Conservation (phyloP, 1,284 basidiomycete species). For the Malassezia cuniculi region DNA sequence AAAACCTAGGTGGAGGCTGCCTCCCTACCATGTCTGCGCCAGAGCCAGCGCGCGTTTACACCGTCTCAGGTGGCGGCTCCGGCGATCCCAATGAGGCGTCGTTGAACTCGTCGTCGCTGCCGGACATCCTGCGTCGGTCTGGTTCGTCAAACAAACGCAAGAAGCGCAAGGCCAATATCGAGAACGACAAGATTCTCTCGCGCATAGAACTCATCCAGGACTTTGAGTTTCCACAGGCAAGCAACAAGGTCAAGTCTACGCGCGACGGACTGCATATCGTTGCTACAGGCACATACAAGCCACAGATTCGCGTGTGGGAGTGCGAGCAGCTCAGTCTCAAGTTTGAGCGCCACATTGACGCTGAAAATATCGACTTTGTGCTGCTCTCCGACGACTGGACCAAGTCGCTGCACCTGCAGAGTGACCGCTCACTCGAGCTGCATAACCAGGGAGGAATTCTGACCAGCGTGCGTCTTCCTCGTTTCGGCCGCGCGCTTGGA, state of each 20-base stretch:
- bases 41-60: slow-evolving; percentile 39
- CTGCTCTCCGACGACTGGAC: slow-evolving; percentile 98
- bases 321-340: slow-evolving; percentile 82
- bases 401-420: slow-evolving; percentile 90
- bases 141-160: slow-evolving; percentile 42
- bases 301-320: slow-evolving; percentile 92
- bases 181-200: slow-evolving; percentile 30
- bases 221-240: slow-evolving; percentile 93
- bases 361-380: slow-evolving; percentile 94
- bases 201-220: slow-evolving; percentile 54
- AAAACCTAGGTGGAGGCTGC: neutral
- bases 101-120: slow-evolving; percentile 40
- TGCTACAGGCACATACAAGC: slow-evolving; percentile 95
- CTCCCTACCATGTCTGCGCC: slow-evolving; percentile 22
- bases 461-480: slow-evolving; percentile 81
- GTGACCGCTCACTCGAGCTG: slow-evolving; percentile 82
- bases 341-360: slow-evolving; percentile 88
- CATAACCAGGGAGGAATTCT: slow-evolving; percentile 90
- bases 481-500: slow-evolving; percentile 76
- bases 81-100: slow-evolving; percentile 30
- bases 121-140: slow-evolving; percentile 35
- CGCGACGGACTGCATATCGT: slow-evolving; percentile 81
- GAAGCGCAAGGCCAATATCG: slow-evolving; percentile 26
- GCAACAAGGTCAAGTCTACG: slow-evolving; percentile 78
- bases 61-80: slow-evolving; percentile 30